Evolutionary conservation across 768 basidiomycete species (phyloP), one percentile per base, ranked within the genome.

Genomic region (Boletales sp.): DNA sequence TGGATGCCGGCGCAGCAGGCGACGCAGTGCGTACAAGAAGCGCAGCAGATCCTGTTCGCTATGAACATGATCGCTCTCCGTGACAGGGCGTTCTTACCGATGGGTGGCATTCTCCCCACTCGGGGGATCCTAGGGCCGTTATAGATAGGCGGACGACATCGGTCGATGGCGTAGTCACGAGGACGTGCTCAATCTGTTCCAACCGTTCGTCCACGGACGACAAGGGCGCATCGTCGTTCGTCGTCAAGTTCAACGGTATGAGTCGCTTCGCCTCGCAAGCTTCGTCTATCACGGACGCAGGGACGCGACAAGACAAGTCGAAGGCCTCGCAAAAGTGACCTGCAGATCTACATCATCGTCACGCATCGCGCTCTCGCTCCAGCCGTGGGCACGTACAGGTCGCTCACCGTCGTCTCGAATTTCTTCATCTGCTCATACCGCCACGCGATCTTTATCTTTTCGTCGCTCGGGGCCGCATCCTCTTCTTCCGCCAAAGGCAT

Each of bases 401-500:
- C 70, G 40, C 73, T 64, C 21, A 94, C 83, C 3, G 90, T 92
- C 5, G 94, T 97, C 71, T 90, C 82, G 66, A 96, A 96, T 69
- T 77, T 84, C 71, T 87, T 90, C 89, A 97, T 89, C 50, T 84
- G 79, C 61, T 92, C 91, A 68, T 21, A 21, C 21, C 21, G 21
- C 21, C 21, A 21, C 4, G 21, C 21, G 21, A 21, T 21, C 21
- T 89, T 95, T 56, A 94, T 87, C 59, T 83, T 84, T 25, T 81
- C 75, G 38, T 72, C 77, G 33, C 59, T 62, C 56, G 74, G 75
- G 11, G 63, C 62, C n/a, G 55, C 57, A 32, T 60, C 60, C 28
- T 53, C 60, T 32, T 74, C 71, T 36, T 77, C 76, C 30, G 44
- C 46, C 10, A 50, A 19, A 34, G 33, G 33, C 11, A 34, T 13